Conservation (phyloP, 306 rosid species). For the Arachis hypogaea region DNA sequence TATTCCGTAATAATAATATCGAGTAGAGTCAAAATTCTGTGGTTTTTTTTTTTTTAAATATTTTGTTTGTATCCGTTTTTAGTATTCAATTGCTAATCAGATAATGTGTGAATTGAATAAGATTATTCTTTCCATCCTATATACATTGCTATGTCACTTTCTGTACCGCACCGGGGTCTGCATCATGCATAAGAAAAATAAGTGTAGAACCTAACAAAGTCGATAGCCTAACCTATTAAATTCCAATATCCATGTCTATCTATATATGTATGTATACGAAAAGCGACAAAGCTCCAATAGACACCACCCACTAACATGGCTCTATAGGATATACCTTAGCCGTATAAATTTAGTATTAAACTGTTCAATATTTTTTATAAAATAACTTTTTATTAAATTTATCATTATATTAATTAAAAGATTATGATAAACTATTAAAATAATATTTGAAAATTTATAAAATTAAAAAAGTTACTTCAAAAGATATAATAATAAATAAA, state of each 20-base stretch:
- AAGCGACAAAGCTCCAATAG: conserved; percentile 28
- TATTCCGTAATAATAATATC: no score
- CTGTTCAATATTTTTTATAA: no score
- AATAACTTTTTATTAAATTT: no score
- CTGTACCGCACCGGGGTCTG: conserved; percentile 14
- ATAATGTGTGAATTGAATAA: no score
- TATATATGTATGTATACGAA: not conserved
- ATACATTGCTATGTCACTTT: not conserved
- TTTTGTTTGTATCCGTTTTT: not conserved
- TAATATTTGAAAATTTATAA: no score
- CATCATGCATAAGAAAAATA: conserved; percentile 35
- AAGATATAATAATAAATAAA: no score
- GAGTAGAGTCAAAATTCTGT: no score
- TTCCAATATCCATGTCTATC: conserved; percentile 30
- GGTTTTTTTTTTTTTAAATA: no score
- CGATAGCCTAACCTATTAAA: conserved; percentile 43
- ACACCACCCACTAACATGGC: conserved; percentile 34
- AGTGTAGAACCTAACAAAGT: conserved; percentile 40
- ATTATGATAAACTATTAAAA: no score
- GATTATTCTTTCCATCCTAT: not conserved
- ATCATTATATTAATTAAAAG: no score
- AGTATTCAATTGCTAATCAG: no score
- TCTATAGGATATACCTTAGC: conserved; percentile 28
- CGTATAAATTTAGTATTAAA: not conserved
- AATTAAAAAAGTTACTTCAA: no score